A percentile compares a stretch with the other conserved stretches of the same genome.
phyloP scores from a whole-genome alignment of 2,329 filamentous ascomycete genomes.

The Curvularia spicifera region DNA sequence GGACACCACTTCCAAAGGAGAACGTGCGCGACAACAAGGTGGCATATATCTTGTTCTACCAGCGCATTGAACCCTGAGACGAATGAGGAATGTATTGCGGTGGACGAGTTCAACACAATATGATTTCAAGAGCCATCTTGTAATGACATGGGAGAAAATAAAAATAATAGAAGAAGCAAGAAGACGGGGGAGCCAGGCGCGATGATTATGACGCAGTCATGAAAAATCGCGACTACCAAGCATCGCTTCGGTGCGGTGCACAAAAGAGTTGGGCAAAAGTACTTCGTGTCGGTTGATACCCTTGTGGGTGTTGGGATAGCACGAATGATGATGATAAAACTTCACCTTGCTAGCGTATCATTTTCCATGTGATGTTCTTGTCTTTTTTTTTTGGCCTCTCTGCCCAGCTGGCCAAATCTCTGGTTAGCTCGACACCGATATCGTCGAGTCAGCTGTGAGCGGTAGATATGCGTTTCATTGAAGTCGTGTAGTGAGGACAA shows the following conservation, averaged over 20 bases:
- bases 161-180: conserved; percentile 9
- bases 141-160: conserved; percentile 15
- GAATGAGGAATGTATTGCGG: neutral
- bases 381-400: neutral
- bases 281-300: conserved; percentile 24
- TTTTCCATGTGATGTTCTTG: neutral
- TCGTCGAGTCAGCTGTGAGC: no score
- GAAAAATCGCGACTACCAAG: conserved; percentile 14
- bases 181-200: neutral
- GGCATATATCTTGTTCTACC: conserved; percentile 95
- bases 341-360: neutral
- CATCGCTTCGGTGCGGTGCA: conserved; percentile 11
- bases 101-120: conserved; percentile 6
- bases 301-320: conserved; percentile 23
- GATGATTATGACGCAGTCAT: conserved; percentile 14
- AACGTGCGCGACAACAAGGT: conserved; percentile 90
- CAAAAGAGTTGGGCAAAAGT: conserved; percentile 3
- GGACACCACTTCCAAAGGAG: conserved; percentile 59
- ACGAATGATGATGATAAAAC: conserved; percentile 19
- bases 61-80: conserved; percentile 64
- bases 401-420: no score
- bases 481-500: no score
- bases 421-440: no score
- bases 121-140: conserved; percentile 11
- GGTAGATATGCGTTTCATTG: no score